Percentiles rank a stretch among this genome's conserved stretches.
Evolutionary conservation across 176 grass and related monocot species (phyloP).

Genomic region (Coix lacrymajobi): DNA sequence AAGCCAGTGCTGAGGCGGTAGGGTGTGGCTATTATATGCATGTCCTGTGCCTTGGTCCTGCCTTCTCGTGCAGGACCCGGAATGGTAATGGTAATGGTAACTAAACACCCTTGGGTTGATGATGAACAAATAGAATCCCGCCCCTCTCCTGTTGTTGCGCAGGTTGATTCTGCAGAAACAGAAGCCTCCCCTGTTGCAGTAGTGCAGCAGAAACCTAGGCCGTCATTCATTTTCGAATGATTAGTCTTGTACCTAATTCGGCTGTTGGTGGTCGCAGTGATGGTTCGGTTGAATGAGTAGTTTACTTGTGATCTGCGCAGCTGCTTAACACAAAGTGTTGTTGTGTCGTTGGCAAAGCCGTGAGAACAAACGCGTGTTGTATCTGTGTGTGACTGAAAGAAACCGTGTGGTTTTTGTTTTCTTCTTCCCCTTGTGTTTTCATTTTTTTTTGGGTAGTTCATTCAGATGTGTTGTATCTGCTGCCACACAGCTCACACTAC

Average conservation of each 20-base stretch:
- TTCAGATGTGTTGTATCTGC: too few relatives aligned
- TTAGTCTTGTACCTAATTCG: conserved; percentile 36
- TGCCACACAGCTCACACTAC: too few relatives aligned
- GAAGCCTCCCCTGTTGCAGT: conserved; percentile 7
- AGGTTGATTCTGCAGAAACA: conserved; percentile 26
- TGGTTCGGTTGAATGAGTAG: conserved; percentile 14
- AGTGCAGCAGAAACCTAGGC: conserved; percentile 10
- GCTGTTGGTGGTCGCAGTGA: conserved; percentile 22
- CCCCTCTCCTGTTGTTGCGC: neutral
- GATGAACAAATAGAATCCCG: conserved; percentile 2
- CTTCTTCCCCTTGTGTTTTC: too few relatives aligned
- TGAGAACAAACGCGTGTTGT: neutral
- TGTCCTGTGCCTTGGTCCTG: conserved; percentile 20
- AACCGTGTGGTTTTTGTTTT: neutral
- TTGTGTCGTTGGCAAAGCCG: neutral
- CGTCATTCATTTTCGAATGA: conserved; percentile 31
- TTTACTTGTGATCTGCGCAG: conserved; percentile 2
- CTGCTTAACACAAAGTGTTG: neutral
- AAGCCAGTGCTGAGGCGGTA: conserved; percentile 87
- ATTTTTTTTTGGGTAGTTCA: too few relatives aligned
- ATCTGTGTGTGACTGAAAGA: neutral
- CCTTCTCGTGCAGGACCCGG: neutral
- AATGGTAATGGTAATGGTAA: conserved; percentile 14
- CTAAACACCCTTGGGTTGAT: neutral
- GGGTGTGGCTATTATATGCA: conserved; percentile 29